Evolutionary conservation across 2,329 filamentous ascomycete genomes (phyloP).

Genomic region (Coniochaeta pulveracea): DNA sequence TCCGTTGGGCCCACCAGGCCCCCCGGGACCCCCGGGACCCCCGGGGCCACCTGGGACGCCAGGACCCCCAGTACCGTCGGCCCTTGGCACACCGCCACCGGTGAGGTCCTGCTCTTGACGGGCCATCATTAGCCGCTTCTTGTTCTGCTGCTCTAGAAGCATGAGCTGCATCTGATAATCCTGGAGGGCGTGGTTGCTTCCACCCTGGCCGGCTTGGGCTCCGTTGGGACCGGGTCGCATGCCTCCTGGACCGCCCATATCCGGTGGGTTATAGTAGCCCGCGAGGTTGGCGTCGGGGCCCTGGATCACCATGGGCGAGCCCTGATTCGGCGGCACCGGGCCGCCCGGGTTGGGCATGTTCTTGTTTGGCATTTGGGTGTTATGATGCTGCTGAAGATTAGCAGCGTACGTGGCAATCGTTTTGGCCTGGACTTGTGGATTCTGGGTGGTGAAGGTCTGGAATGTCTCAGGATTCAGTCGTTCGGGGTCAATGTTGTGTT

Average conservation of each 20-base stretch:
- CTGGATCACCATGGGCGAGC: slow-evolving; percentile 71
- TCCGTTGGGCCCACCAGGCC: slow-evolving; percentile 36
- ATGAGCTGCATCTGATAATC: slow-evolving; percentile 88
- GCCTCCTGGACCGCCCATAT: slow-evolving; percentile 43
- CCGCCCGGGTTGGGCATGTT: slow-evolving; percentile 62
- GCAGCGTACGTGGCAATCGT: slow-evolving; percentile 80
- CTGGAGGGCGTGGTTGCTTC: slow-evolving; percentile 69
- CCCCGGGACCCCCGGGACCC: slow-evolving; percentile 43
- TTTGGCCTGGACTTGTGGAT: slow-evolving; percentile 60
- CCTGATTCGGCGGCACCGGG: slow-evolving; percentile 53
- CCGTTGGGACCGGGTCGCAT: slow-evolving; percentile 45
- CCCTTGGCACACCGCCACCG: slow-evolving; percentile 33
- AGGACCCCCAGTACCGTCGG: slow-evolving; percentile 41
- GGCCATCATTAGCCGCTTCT: slow-evolving; percentile 76
- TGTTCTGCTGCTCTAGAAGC: slow-evolving; percentile 79
- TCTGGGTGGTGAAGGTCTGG: slow-evolving; percentile 45
- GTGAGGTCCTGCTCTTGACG: slow-evolving; percentile 63
- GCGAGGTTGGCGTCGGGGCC: slow-evolving; percentile 52
- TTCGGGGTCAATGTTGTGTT: slow-evolving; percentile 65
- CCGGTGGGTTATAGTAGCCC: slow-evolving; percentile 51
- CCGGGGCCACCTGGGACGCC: slow-evolving; percentile 41
- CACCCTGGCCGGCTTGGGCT: slow-evolving; percentile 31
- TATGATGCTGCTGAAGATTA: slow-evolving; percentile 73
- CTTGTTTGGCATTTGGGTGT: slow-evolving; percentile 70
- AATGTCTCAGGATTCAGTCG: slow-evolving; percentile 68